Conservation (phyloP, 2,329 filamentous ascomycete genomes). For the Alternaria burnsii region DNA sequence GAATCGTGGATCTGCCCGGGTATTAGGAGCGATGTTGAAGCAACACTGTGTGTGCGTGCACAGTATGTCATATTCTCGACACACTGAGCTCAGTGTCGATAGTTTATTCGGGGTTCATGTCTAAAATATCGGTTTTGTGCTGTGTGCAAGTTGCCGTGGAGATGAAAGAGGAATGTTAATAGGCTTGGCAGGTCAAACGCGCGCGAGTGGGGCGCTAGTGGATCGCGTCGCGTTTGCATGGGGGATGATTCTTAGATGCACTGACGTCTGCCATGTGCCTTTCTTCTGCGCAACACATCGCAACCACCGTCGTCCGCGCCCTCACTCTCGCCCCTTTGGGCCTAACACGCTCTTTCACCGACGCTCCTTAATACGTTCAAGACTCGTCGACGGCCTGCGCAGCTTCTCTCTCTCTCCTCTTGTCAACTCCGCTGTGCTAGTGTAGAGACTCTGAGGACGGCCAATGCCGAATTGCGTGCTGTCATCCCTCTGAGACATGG, state of each 20-base stretch:
- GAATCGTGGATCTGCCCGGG: constrained; percentile 5
- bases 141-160: constrained; percentile 11
- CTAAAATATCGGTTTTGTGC: background rate
- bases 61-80: too few relatives aligned
- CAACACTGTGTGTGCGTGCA: too few relatives aligned
- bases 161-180: constrained; percentile 27
- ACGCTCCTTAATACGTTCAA: constrained; percentile 9
- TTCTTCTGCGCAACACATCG: constrained; percentile 18
- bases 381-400: background rate
- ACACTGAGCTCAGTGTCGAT: too few relatives aligned
- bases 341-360: constrained; percentile 6
- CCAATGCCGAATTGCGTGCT: constrained; percentile 23
- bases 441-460: constrained; percentile 9
- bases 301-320: constrained; percentile 9
- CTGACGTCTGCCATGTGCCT: constrained; percentile 24
- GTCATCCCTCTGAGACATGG: constrained; percentile 28
- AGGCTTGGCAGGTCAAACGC: constrained; percentile 30
- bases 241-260: constrained; percentile 31
- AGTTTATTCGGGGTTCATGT: background rate
- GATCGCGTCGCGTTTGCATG: constrained; percentile 35
- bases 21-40: background rate
- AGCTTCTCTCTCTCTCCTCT: background rate
- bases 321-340: background rate
- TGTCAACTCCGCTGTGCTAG: background rate
- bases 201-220: constrained; percentile 32